phyloP scores from a whole-genome alignment of 208 protist genomes.

The Trypanosoma cruzi region DNA sequence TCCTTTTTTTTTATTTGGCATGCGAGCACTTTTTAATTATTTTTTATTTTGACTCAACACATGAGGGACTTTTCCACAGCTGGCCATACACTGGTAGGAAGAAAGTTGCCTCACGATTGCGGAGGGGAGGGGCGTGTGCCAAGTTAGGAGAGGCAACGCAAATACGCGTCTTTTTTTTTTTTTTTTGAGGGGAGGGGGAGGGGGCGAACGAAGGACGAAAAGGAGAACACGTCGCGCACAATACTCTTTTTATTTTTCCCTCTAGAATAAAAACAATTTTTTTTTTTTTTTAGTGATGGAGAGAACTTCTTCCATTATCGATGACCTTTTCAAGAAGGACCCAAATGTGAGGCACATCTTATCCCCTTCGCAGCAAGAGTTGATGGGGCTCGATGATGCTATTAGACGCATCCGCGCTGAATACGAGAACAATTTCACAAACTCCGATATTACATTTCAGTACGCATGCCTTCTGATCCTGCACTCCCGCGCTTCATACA shows the following conservation, averaged over 20 bases:
- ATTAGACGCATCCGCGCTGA: conserved; percentile 41
- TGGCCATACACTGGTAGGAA: background rate
- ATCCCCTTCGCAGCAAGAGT: conserved; percentile 51
- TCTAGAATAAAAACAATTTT: too few relatives aligned
- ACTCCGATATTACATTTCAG: conserved; percentile 50
- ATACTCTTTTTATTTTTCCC: too few relatives aligned
- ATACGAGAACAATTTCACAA: conserved; percentile 32
- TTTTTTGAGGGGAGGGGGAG: background rate
- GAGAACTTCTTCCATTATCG: conserved; percentile 18
- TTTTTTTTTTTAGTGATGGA: conserved; percentile 16
- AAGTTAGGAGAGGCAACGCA: background rate
- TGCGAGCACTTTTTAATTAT: background rate
- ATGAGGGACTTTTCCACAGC: background rate
- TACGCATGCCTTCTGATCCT: conserved; percentile 66
- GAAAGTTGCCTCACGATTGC: background rate
- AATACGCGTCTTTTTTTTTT: conserved; percentile 4
- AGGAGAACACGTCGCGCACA: background rate
- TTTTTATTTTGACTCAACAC: background rate
- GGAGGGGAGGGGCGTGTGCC: background rate
- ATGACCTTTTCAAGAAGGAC: conserved; percentile 54
- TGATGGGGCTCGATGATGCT: conserved; percentile 45
- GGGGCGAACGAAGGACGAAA: background rate
- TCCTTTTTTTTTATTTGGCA: conserved; percentile 10
- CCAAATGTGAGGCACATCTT: conserved; percentile 44
- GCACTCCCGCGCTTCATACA: conserved; percentile 46